Conservation (phyloP, 768 basidiomycete species). For the Suillus subaureus region DNA sequence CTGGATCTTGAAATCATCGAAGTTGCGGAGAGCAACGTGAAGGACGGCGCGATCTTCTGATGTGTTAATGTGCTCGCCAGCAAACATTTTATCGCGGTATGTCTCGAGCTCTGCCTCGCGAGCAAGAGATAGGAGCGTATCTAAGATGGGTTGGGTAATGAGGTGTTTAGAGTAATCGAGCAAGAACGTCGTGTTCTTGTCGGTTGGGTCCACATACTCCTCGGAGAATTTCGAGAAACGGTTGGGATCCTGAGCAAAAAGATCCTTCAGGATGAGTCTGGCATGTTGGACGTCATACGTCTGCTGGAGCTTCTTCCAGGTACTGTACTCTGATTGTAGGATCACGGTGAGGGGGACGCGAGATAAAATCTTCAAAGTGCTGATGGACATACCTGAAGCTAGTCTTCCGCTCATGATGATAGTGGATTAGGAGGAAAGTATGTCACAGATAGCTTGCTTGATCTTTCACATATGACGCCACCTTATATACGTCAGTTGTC, state of each 20-base stretch:
- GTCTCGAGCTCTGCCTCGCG: conserved; percentile 86
- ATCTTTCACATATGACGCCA: conserved; percentile 1
- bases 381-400: conserved; percentile 49
- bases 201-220: conserved; percentile 67
- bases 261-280: conserved; percentile 85
- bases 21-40: conserved; percentile 88
- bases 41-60: conserved; percentile 97
- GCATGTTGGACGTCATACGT: conserved; percentile 74
- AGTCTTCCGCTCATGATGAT: conserved; percentile 61
- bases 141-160: conserved; percentile 82
- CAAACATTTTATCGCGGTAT: conserved; percentile 90
- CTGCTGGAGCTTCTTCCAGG: conserved; percentile 90
- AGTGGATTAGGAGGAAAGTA: conserved; percentile 5
- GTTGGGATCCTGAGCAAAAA: conserved; percentile 85
- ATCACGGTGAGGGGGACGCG: conserved; percentile 7
- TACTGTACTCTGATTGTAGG: conserved; percentile 65
- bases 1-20: conserved; percentile 73
- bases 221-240: conserved; percentile 87
- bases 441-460: conserved; percentile 7
- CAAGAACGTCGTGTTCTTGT: conserved; percentile 77
- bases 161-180: conserved; percentile 98
- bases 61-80: conserved; percentile 97
- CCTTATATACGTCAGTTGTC: conserved; percentile 17
- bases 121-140: conserved; percentile 75
- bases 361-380: background rate